Conservation (phyloP, 192 early-diverging fungal genomes). For the Coemansia sp. region DNA sequence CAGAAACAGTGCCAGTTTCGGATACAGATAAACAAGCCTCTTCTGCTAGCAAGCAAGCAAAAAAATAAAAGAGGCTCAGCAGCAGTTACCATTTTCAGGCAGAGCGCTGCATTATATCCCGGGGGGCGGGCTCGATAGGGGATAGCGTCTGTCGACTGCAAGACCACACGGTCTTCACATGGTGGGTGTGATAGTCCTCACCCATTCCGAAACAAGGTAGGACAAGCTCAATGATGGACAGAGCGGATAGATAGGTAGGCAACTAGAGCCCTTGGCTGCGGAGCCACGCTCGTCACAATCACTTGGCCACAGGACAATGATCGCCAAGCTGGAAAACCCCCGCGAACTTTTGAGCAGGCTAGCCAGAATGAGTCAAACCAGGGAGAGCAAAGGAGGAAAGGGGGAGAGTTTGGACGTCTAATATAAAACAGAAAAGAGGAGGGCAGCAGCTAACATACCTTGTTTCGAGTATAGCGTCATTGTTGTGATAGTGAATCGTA, state of each 20-base stretch:
- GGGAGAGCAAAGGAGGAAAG: neutral
- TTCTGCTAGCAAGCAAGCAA: neutral
- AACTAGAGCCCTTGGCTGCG: constrained; percentile 1
- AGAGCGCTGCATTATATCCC: neutral
- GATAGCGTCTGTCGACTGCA: neutral
- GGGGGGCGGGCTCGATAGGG: neutral
- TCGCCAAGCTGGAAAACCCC: neutral
- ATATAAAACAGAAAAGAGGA: no score
- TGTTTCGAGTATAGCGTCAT: constrained; percentile 48
- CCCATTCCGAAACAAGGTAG: neutral
- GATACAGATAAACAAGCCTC: neutral
- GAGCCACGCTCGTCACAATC: neutral
- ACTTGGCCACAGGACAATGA: neutral
- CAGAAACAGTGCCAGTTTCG: neutral
- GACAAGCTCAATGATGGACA: neutral
- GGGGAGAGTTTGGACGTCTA: neutral
- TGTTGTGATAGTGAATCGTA: constrained; percentile 7
- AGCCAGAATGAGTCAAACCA: neutral
- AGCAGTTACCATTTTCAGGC: constrained; percentile 5
- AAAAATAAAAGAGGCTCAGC: constrained; percentile 4
- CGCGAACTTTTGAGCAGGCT: neutral
- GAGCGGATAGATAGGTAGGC: neutral
- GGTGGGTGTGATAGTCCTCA: neutral
- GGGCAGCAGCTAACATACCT: constrained; percentile 18
- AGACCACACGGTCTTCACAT: neutral